phyloP scores from a whole-genome alignment of 140 eudicot species.

The Oenanthe javanica region DNA sequence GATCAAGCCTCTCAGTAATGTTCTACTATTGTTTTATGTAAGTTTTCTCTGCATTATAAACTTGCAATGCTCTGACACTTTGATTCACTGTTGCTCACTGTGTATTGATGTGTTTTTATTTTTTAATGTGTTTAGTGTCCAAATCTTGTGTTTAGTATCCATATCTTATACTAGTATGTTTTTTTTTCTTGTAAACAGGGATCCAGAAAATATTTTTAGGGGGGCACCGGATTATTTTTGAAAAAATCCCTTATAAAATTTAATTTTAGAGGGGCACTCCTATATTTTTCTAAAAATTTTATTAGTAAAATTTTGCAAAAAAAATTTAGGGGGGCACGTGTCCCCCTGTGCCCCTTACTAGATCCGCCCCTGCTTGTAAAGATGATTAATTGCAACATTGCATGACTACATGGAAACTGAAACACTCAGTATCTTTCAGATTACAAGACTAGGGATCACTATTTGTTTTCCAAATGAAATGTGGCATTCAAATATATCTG shows the following conservation, averaged over 20 bases:
- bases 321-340: too few relatives aligned
- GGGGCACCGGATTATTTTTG: too few relatives aligned
- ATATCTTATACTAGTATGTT: too few relatives aligned
- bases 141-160: neutral
- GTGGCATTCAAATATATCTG: neutral
- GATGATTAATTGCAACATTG: neutral
- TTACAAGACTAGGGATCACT: neutral
- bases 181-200: too few relatives aligned
- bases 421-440: neutral
- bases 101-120: constrained; percentile 11
- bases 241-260: too few relatives aligned
- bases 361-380: too few relatives aligned
- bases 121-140: constrained; percentile 10
- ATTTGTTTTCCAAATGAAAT: neutral
- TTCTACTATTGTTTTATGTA: constrained; percentile 23
- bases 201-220: too few relatives aligned
- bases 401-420: neutral
- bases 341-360: too few relatives aligned
- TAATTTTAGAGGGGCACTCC: too few relatives aligned
- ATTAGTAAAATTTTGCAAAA: too few relatives aligned
- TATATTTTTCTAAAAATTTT: too few relatives aligned
- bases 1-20: constrained; percentile 23
- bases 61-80: too few relatives aligned
- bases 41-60: constrained; percentile 10
- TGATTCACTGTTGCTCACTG: constrained; percentile 5